phyloP scores from a whole-genome alignment of 78 protist genomes.

The Goniomonas avonlea region DNA sequence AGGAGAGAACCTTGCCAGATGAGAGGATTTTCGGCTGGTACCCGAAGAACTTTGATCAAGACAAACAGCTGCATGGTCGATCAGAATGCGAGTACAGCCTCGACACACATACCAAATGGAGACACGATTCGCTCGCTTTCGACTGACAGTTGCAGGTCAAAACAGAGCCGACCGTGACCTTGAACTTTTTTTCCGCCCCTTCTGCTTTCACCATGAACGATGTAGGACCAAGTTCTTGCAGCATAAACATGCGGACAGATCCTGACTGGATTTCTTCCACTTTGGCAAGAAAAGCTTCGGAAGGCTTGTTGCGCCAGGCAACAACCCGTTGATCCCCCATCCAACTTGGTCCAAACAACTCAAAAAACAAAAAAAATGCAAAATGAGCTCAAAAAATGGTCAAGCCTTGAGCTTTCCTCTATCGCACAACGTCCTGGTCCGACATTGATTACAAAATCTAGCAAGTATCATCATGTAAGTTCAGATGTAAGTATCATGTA shows the following conservation, averaged over 20 bases:
- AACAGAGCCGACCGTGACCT: background rate
- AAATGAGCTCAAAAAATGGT: too few relatives aligned
- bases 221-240: constrained; percentile 1
- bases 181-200: background rate
- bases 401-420: too few relatives aligned
- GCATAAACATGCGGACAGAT: background rate
- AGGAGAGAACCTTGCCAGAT: background rate
- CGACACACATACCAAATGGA: too few relatives aligned
- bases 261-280: background rate
- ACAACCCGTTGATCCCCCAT: background rate
- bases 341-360: background rate
- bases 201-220: background rate
- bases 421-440: too few relatives aligned
- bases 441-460: too few relatives aligned
- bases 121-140: background rate
- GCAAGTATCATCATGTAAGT: too few relatives aligned
- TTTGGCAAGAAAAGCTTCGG: background rate
- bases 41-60: background rate
- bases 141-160: background rate
- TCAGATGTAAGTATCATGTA: background rate
- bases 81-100: too few relatives aligned
- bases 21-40: background rate
- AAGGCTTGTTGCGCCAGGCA: background rate
- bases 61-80: too few relatives aligned
- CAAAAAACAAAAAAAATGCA: background rate